Base-by-base conservation (phyloP, 257 asterid species). In the Capsicum rhomboideum region DNA sequence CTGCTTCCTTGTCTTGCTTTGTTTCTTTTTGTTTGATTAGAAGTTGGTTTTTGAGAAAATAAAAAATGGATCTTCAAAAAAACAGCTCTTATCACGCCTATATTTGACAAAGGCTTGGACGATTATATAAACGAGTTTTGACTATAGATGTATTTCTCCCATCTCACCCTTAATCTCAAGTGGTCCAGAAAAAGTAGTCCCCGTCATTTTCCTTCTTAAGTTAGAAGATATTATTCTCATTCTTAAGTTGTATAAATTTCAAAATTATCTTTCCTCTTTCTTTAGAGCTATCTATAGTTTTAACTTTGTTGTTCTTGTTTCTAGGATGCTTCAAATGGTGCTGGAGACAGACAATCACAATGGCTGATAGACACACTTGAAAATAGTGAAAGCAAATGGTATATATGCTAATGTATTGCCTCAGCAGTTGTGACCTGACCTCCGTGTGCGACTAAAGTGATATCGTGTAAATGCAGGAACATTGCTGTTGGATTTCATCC, bases 351-450 rank as follows among this genome's bases (percentile, higher is more conserved):
- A 82, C 94, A 91, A 53, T 71, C 88, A 56, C 82, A 37, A 71
- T 91, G 94, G 94, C 87, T 92, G 82, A 80, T 64, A 82, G 92
- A 86, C 86, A 86, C 82, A 54, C 87, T 93, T 56, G 86, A 88
- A 52, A 89, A 89, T 79, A 91, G 92, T 84, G 79, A 80, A 56
- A 85, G 91, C 83, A 87, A 88, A 86, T 92, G 97, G 97, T 93
- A n/a, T n/a, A n/a, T n/a, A n/a, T n/a, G n/a, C n/a, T n/a, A n/a
- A n/a, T n/a, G n/a, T n/a, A n/a, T n/a, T n/a, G n/a, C n/a, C n/a
- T n/a, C n/a, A n/a, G n/a, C n/a, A n/a, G n/a, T n/a, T n/a, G n/a
- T n/a, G n/a, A n/a, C n/a, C n/a, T n/a, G n/a, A n/a, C n/a, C n/a
- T n/a, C n/a, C n/a, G n/a, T n/a, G n/a, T n/a, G n/a, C n/a, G n/a